Base-by-base conservation (phyloP, 1,139 yeast genomes). In the Suhomyces terraborum region DNA sequence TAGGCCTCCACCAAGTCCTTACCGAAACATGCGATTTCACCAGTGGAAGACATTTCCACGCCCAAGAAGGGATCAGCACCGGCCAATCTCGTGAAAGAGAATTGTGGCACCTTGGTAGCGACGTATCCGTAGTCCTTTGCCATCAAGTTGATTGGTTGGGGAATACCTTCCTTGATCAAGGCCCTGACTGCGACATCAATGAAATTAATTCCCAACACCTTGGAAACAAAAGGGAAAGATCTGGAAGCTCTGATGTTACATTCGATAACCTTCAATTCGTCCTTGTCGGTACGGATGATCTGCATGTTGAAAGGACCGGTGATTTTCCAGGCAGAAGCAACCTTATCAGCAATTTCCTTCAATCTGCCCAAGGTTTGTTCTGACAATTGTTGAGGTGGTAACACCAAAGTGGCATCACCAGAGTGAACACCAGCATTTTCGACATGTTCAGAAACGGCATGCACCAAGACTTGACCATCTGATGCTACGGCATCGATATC, bases 251-350 rank as follows among this genome's bases (percentile, higher is more conserved):
- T 86, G 58, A 93, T 87, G 69, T 93, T 93, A 79, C 98, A 93
- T 73, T 93, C 98, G 62, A 93, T 93, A 49, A 93, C 98, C 78
- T 93, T 93, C 54, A 79, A 69, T 47, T 77, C 80, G 45, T 66
- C 54, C 38, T 61, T 67, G 55, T 74, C 72, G 56, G 84, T 82
- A 67, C 84, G 83, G 65, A 91, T 93, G 65, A 93, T 83, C 74
- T 93, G 98, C 95, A 93, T 93, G 72, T 93, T 93, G 79, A 87
- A 93, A 17, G 98, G 98, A 57, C 98, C 98, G 35, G 97, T 88
- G 54, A 93, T 91, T 48, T 88, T 86, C 91, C 94, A 89, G 10
- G 98, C 98, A 43, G 73, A 62, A 34, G 96, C 98, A 58, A 93
- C 96, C 72, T 88, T 89, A 58, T 84, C 93, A 39, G 98, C 89